Evolutionary conservation across 2,329 filamentous ascomycete species (phyloP).

Genomic region (Aspergillus sojae): DNA sequence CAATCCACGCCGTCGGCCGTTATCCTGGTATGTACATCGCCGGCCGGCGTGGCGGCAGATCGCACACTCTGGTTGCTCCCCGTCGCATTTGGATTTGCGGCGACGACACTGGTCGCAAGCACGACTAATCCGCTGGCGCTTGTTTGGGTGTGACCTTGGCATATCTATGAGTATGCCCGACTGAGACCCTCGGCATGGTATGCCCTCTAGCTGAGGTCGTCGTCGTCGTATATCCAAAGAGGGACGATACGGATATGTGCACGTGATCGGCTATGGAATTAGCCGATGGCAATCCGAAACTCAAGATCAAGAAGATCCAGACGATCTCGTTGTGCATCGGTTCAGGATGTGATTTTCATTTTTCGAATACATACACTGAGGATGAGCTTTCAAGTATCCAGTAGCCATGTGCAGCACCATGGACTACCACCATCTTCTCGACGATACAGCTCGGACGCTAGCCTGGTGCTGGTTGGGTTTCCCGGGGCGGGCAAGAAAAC

Average conservation of each 20-base stretch:
- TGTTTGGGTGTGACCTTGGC: neutral
- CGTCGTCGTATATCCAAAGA: neutral
- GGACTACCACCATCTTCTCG: neutral
- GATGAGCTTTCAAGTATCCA: neutral
- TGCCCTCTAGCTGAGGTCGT: neutral
- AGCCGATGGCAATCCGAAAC: neutral
- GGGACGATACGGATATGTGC: neutral
- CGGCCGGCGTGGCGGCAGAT: conserved; percentile 52
- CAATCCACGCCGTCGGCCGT: conserved; percentile 32
- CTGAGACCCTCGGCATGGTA: neutral
- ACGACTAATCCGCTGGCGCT: neutral
- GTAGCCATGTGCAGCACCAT: neutral
- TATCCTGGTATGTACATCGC: conserved; percentile 22
- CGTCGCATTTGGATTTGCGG: conserved; percentile 70
- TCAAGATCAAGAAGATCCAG: too few species aligned
- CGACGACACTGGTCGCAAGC: conserved; percentile 58
- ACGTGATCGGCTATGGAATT: neutral
- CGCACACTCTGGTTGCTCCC: conserved; percentile 64
- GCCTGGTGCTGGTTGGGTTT: conserved; percentile 69
- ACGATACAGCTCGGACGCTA: conserved; percentile 8
- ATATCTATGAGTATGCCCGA: neutral
- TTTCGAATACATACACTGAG: neutral
- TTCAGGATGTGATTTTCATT: neutral
- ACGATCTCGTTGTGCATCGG: neutral
- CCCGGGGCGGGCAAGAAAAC: conserved; percentile 73